Conservation (phyloP, 768 basidiomycete species). For the Lentinula sp. region DNA sequence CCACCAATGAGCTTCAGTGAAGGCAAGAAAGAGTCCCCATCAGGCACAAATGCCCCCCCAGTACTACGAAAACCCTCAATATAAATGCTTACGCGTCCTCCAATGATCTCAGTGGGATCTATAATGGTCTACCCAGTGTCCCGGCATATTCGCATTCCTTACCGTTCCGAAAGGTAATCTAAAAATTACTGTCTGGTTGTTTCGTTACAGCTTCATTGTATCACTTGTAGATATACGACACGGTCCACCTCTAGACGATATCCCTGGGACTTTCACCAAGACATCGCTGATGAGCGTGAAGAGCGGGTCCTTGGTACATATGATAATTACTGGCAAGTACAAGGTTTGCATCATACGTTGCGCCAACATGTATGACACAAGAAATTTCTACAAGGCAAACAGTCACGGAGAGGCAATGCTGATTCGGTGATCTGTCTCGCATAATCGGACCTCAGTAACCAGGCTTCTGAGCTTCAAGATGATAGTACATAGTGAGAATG, state of each 20-base stretch:
- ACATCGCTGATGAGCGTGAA: neutral
- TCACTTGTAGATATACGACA: neutral
- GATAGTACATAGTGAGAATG: too few relatives aligned
- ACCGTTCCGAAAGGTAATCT: neutral
- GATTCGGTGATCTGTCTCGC: too few relatives aligned
- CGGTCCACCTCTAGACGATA: too few relatives aligned
- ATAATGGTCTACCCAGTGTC: neutral
- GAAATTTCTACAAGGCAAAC: too few relatives aligned
- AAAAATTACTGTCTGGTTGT: neutral
- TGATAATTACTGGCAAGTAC: too few relatives aligned
- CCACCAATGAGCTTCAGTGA: neutral
- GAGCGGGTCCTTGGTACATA: neutral
- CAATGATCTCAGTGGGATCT: neutral
- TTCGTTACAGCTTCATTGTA: neutral
- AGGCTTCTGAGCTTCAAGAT: too few relatives aligned
- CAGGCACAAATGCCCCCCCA: neutral
- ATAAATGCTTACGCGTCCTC: neutral
- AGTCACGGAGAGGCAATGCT: too few relatives aligned
- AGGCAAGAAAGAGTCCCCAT: neutral
- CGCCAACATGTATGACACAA: too few relatives aligned
- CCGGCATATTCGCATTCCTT: neutral
- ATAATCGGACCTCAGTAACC: too few relatives aligned
- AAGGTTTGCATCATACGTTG: too few relatives aligned
- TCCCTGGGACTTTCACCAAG: neutral
- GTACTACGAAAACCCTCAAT: neutral